A percentile compares a stretch with the other conserved stretches of the same genome.
phyloP scores from a whole-genome alignment of 345 rosid genomes.

The Cardamine occulta region DNA sequence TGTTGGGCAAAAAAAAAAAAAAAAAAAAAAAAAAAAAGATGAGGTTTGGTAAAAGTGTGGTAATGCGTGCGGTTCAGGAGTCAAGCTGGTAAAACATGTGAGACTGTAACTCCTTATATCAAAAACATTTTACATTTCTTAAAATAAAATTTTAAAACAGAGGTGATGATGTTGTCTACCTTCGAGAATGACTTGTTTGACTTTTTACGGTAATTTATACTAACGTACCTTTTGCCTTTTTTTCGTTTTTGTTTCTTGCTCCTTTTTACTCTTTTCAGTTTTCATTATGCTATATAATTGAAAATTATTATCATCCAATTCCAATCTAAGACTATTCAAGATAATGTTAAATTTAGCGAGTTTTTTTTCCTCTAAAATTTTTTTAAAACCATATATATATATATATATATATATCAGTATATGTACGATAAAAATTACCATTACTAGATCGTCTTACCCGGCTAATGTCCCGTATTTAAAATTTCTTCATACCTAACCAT shows the following conservation, averaged over 20 bases:
- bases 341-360: background rate
- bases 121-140: conserved; percentile 34
- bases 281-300: background rate
- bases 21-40: background rate
- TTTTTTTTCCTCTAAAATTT: background rate
- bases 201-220: conserved; percentile 34
- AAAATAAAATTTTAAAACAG: conserved; percentile 13
- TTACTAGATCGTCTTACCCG: conserved; percentile 22
- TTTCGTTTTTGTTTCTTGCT: background rate
- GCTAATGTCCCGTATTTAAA: background rate
- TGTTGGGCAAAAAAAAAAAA: conserved; percentile 20
- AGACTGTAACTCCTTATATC: conserved; percentile 34
- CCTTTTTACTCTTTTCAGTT: conserved; percentile 16
- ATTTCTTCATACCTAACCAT: conserved; percentile 12
- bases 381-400: background rate
- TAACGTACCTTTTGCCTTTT: background rate
- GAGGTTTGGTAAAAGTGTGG: conserved; percentile 40
- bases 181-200: conserved; percentile 42
- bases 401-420: background rate
- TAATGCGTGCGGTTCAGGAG: conserved; percentile 42
- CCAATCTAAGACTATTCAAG: background rate
- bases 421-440: too few species aligned
- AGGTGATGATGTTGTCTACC: conserved; percentile 41
- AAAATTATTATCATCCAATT: background rate
- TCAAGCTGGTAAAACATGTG: conserved; percentile 36